phyloP scores from a whole-genome alignment of 2,329 filamentous ascomycete genomes.

The Xylaria arbuscula region DNA sequence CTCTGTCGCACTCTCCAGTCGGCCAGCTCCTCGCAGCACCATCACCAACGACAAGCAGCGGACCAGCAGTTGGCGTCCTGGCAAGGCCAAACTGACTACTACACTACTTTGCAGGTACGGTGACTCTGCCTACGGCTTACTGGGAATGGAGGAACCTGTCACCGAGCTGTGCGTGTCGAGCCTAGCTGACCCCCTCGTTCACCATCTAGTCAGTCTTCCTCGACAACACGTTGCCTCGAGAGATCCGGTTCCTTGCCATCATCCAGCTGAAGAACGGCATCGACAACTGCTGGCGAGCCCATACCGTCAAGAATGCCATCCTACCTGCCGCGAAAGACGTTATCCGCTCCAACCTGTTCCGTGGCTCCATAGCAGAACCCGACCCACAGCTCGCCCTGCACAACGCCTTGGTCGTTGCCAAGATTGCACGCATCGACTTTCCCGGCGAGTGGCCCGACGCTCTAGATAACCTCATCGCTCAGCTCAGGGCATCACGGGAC shows the following conservation, averaged over 20 bases:
- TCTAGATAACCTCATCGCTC: slow-evolving; percentile 68
- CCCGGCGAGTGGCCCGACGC: slow-evolving; percentile 83
- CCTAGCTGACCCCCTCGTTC: slow-evolving; percentile 14
- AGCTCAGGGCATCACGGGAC: slow-evolving; percentile 69
- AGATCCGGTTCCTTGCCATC: slow-evolving; percentile 87
- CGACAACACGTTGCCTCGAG: slow-evolving; percentile 78
- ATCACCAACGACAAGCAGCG: slow-evolving; percentile 72
- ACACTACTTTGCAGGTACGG: slow-evolving; percentile 73
- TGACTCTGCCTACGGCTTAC: neutral
- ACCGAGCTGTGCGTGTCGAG: slow-evolving; percentile 1
- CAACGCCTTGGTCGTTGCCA: slow-evolving; percentile 87
- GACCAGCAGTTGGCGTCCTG: slow-evolving; percentile 78
- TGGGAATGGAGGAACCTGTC: too few relatives aligned
- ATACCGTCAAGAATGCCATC: slow-evolving; percentile 72
- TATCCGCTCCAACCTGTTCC: slow-evolving; percentile 80
- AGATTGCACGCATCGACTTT: slow-evolving; percentile 90
- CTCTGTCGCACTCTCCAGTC: slow-evolving; percentile 73
- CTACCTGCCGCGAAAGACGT: slow-evolving; percentile 78
- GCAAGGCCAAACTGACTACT: slow-evolving; percentile 75
- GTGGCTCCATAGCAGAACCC: slow-evolving; percentile 80
- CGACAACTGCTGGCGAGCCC: slow-evolving; percentile 88
- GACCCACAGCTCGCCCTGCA: slow-evolving; percentile 82
- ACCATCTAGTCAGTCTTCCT: slow-evolving; percentile 77
- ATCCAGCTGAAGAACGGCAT: slow-evolving; percentile 98
- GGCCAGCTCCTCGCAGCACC: slow-evolving; percentile 68